Percentiles rank a stretch among this genome's conserved stretches.
phyloP scores from a whole-genome alignment of 176 grass and related monocot species.

The Bolboschoenus planiculmis region DNA sequence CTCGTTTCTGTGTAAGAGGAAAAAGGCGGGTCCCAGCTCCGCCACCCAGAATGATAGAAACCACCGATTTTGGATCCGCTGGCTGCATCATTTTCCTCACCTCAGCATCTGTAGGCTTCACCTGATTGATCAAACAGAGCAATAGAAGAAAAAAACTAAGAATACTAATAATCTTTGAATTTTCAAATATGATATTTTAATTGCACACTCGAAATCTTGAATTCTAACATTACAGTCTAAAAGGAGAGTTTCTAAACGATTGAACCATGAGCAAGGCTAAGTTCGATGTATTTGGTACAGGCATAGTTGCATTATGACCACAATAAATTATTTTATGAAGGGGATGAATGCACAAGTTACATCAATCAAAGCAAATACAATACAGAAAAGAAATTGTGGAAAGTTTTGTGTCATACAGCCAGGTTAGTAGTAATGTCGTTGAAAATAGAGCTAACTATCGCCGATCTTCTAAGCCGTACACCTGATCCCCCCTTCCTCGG shows the following conservation, averaged over 20 bases:
- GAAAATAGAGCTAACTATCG: not conserved
- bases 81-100: conserved; percentile 22
- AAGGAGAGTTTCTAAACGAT: not conserved
- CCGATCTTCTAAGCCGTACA: not conserved
- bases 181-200: not conserved
- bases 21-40: conserved; percentile 75
- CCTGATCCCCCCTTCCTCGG: not conserved
- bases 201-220: not conserved
- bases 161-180: not conserved
- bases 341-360: not conserved
- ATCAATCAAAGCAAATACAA: not conserved
- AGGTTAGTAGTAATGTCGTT: not conserved
- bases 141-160: not conserved
- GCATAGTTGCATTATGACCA: not conserved
- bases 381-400: not conserved
- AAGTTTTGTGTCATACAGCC: not conserved
- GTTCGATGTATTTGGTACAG: not conserved
- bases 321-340: not conserved
- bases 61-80: conserved; percentile 48
- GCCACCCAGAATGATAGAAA: conserved; percentile 74
- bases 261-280: not conserved
- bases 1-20: conserved; percentile 70
- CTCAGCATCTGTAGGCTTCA: not conserved
- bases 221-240: not conserved
- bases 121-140: conserved; percentile 5